Conservation (phyloP, 1,139 yeast species). For the Taphrina wiesneri region DNA sequence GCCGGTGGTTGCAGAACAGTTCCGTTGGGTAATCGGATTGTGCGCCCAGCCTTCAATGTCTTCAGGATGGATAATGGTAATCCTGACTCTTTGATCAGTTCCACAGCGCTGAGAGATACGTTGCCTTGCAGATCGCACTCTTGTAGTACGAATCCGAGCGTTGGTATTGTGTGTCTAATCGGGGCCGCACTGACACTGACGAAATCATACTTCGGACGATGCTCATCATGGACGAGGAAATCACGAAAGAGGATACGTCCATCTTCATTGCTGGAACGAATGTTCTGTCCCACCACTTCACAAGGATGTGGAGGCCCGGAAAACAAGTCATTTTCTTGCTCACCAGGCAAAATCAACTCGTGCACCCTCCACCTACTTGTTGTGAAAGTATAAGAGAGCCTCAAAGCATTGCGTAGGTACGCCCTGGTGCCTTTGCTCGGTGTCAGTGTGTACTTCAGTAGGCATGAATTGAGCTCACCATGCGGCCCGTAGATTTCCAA, state of each 20-base stretch:
- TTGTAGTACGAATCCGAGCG: slow-evolving; percentile 25
- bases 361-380: slow-evolving; percentile 21
- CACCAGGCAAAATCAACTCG: slow-evolving; percentile 30
- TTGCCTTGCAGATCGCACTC: slow-evolving; percentile 12
- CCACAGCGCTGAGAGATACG: neutral
- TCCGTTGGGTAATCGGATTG: slow-evolving; percentile 16
- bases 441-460: neutral
- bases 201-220: neutral
- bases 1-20: slow-evolving; percentile 17
- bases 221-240: slow-evolving; percentile 15
- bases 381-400: slow-evolving; percentile 7
- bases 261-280: neutral
- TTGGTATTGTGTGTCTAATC: slow-evolving; percentile 25
- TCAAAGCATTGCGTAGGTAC: slow-evolving; percentile 16
- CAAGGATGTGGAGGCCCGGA: slow-evolving; percentile 10
- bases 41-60: slow-evolving; percentile 6
- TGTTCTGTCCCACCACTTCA: slow-evolving; percentile 11
- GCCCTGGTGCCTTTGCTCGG: neutral
- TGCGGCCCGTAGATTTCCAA: slow-evolving; percentile 32
- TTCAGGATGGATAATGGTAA: slow-evolving; percentile 24
- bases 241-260: slow-evolving; percentile 5
- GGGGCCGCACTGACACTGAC: slow-evolving; percentile 24
- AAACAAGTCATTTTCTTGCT: neutral
- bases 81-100: neutral
- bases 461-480: neutral